Conservation (phyloP, 768 basidiomycete species). For the Kwoniella shandongensis region DNA sequence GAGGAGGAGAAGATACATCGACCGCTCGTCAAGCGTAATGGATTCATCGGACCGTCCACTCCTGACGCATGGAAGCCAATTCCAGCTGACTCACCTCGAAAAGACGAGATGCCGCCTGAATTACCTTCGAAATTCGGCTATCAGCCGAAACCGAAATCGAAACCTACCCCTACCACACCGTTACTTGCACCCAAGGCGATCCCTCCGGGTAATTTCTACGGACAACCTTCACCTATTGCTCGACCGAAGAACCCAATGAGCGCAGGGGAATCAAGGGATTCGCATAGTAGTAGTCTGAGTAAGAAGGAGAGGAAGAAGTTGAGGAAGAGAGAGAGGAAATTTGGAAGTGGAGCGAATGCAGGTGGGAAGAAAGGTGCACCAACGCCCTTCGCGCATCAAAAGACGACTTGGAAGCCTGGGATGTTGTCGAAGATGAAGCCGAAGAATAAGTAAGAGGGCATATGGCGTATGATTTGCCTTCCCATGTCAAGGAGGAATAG, state of each 20-base stretch:
- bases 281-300: not conserved
- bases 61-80: not conserved
- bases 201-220: conserved; percentile 13
- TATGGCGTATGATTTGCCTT: no score
- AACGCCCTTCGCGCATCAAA: no score
- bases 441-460: no score
- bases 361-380: no score
- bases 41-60: not conserved
- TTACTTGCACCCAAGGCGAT: conserved; percentile 12
- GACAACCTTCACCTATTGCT: conserved; percentile 16
- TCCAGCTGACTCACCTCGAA: not conserved
- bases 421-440: no score
- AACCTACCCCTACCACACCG: not conserved
- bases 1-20: not conserved
- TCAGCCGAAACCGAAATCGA: conserved; percentile 1
- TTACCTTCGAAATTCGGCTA: conserved; percentile 16
- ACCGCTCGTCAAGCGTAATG: not conserved
- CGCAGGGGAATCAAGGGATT: no score
- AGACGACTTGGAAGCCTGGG: no score
- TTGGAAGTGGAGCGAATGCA: not conserved
- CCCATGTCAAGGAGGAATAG: no score
- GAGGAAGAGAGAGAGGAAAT: not conserved
- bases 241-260: conserved; percentile 9
- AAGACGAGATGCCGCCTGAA: conserved; percentile 7
- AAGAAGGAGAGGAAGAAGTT: conserved; percentile 8